A percentile compares a stretch with the other conserved stretches of the same genome.
Evolutionary conservation across 257 asterid genomes (phyloP).

Genomic region (Coffea canephora): DNA sequence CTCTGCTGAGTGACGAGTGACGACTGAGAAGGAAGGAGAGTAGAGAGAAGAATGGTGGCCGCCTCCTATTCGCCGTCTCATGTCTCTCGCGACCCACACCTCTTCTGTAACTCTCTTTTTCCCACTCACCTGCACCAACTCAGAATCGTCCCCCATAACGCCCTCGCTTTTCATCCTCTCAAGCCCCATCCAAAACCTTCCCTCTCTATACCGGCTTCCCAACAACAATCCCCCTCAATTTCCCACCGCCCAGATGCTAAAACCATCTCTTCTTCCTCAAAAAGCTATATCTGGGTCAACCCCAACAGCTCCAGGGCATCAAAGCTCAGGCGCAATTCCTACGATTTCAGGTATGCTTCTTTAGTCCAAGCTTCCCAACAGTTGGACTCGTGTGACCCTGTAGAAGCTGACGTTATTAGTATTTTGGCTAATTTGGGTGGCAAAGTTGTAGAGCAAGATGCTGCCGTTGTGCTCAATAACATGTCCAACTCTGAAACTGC

Average conservation of each 20-base stretch:
- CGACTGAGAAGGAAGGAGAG: not conserved
- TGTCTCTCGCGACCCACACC: too few species aligned
- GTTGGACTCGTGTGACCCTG: slow-evolving; percentile 53
- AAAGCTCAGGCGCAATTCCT: slow-evolving; percentile 42
- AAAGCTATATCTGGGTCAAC: slow-evolving; percentile 69
- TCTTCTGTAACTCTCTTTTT: slow-evolving; percentile 41
- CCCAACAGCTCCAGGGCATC: slow-evolving; percentile 72
- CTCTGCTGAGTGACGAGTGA: not conserved
- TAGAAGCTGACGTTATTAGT: slow-evolving; percentile 36
- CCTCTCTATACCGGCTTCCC: slow-evolving; percentile 26
- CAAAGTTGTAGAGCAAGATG: slow-evolving; percentile 55
- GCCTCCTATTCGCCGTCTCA: slow-evolving; percentile 41
- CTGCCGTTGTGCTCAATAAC: slow-evolving; percentile 61
- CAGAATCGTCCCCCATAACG: slow-evolving; percentile 6
- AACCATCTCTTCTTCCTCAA: slow-evolving; percentile 31
- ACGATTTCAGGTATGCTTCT: slow-evolving; percentile 65
- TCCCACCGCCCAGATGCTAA: slow-evolving; percentile 33
- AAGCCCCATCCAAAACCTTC: slow-evolving; percentile 31
- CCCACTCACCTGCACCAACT: slow-evolving; percentile 32
- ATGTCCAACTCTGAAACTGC: slow-evolving; percentile 64
- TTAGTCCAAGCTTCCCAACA: slow-evolving; percentile 47
- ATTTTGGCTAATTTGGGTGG: slow-evolving; percentile 42
- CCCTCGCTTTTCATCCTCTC: slow-evolving; percentile 32
- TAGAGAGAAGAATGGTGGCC: slow-evolving; percentile 37
- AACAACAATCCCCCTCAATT: slow-evolving; percentile 24